Conservation (phyloP, 495 filamentous ascomycete genomes). For the Parmelia sp. region DNA sequence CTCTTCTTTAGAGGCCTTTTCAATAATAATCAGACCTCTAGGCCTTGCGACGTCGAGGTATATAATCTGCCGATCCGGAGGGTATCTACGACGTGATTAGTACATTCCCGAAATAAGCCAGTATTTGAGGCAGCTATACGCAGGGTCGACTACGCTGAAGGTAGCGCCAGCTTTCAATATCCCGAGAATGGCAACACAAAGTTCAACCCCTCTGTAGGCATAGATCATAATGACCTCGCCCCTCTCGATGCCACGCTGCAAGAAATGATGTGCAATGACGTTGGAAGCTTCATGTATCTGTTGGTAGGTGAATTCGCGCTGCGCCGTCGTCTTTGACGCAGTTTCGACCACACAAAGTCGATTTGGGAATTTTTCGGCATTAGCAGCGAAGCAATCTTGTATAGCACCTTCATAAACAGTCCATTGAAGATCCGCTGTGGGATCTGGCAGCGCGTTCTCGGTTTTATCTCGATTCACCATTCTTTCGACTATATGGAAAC, state of each 20-base stretch:
- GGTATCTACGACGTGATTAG: slow-evolving; percentile 28
- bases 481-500: neutral
- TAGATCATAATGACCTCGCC: slow-evolving; percentile 95
- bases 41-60: slow-evolving; percentile 87
- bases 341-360: slow-evolving; percentile 82
- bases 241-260: slow-evolving; percentile 61
- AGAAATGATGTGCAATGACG: slow-evolving; percentile 68
- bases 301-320: slow-evolving; percentile 72
- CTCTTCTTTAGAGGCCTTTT: slow-evolving; percentile 63
- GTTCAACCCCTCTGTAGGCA: slow-evolving; percentile 70
- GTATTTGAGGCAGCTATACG: slow-evolving; percentile 30
- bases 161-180: slow-evolving; percentile 40
- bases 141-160: slow-evolving; percentile 22
- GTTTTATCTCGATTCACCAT: neutral
- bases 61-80: slow-evolving; percentile 79
- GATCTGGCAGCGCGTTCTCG: slow-evolving; percentile 53
- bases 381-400: slow-evolving; percentile 68
- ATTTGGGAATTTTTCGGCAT: slow-evolving; percentile 68
- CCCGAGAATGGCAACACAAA: slow-evolving; percentile 58
- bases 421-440: slow-evolving; percentile 75
- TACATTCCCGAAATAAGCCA: too few species aligned
- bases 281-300: slow-evolving; percentile 87
- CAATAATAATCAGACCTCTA: slow-evolving; percentile 70
- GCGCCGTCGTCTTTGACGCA: slow-evolving; percentile 49
- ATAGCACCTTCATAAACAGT: slow-evolving; percentile 73